A percentile compares a stretch with the other conserved stretches of the same genome.
Conservation (phyloP, 1,139 yeast genomes). For the Pichia sp. region DNA sequence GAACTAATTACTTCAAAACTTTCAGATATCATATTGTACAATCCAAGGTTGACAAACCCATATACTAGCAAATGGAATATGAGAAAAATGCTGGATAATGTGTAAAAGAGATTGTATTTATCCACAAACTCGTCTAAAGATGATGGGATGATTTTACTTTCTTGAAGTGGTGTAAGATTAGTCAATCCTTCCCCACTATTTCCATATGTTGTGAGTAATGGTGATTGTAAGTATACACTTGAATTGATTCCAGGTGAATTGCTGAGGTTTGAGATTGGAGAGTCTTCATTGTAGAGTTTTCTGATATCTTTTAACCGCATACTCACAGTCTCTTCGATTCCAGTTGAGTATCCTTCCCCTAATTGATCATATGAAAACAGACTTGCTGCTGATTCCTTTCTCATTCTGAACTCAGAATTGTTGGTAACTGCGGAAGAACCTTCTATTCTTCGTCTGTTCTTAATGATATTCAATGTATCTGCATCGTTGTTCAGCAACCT, state of each 20-base stretch:
- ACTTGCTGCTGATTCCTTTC: conserved; percentile 1
- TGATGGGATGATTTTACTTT: background rate
- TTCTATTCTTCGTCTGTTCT: background rate
- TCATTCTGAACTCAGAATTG: background rate
- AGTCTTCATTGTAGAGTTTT: background rate
- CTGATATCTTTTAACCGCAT: conserved; percentile 2
- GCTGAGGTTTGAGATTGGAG: background rate
- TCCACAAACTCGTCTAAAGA: conserved; percentile 6
- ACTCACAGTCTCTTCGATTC: background rate
- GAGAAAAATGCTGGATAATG: background rate
- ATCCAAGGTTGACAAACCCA: conserved; percentile 5
- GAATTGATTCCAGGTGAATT: background rate
- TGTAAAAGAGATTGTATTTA: conserved; percentile 7
- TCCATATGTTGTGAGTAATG: too few species aligned
- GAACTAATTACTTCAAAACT: background rate
- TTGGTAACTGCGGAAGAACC: background rate
- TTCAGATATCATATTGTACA: conserved; percentile 7
- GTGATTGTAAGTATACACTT: too few species aligned
- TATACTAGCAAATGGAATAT: conserved; percentile 8
- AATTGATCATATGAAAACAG: background rate
- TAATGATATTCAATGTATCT: background rate
- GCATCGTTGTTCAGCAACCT: background rate
- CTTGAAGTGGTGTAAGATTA: background rate
- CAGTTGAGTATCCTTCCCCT: background rate
- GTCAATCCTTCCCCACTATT: too few species aligned